Evolutionary conservation across 1,284 basidiomycete species (phyloP).

Genomic region (Ustilago crameri): DNA sequence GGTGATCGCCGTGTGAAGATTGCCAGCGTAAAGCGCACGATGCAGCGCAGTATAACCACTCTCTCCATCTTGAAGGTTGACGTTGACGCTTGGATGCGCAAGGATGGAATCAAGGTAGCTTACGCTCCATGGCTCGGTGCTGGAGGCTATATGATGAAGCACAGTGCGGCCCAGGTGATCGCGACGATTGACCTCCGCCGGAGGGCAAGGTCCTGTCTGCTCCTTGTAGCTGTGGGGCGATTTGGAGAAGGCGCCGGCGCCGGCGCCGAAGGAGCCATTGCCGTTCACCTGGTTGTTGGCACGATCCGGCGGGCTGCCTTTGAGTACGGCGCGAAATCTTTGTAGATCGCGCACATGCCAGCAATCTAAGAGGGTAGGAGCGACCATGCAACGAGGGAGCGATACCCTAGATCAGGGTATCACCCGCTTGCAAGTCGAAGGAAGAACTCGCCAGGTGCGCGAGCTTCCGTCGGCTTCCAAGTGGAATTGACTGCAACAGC

Average conservation of each 20-base stretch:
- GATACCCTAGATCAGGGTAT: slow-evolving; percentile 47
- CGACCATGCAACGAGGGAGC: slow-evolving; percentile 50
- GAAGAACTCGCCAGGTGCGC: slow-evolving; percentile 18
- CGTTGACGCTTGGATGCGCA: slow-evolving; percentile 79
- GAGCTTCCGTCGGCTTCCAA: slow-evolving; percentile 40
- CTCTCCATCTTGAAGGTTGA: slow-evolving; percentile 79
- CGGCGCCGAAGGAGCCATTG: slow-evolving; percentile 16
- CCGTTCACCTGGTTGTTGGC: slow-evolving; percentile 23
- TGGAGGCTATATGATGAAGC: slow-evolving; percentile 81
- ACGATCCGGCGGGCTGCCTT: slow-evolving; percentile 52
- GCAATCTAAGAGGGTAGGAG: slow-evolving; percentile 62
- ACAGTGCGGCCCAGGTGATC: slow-evolving; percentile 81
- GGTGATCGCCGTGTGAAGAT: slow-evolving; percentile 80
- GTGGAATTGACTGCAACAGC: slow-evolving; percentile 29
- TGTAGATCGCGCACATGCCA: slow-evolving; percentile 63
- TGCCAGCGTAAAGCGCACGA: slow-evolving; percentile 86
- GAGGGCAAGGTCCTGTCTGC: slow-evolving; percentile 55
- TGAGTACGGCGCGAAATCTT: slow-evolving; percentile 61
- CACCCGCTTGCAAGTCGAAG: slow-evolving; percentile 39
- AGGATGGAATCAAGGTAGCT: slow-evolving; percentile 86
- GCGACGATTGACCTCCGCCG: slow-evolving; percentile 77
- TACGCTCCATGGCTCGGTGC: slow-evolving; percentile 74
- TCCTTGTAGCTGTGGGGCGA: slow-evolving; percentile 45
- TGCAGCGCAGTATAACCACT: slow-evolving; percentile 88
- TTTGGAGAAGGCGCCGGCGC: slow-evolving; percentile 26